Percentiles rank a stretch among this genome's conserved stretches.
Conservation (phyloP, 1,284 basidiomycete genomes). For the Fomitopsis palustris region DNA sequence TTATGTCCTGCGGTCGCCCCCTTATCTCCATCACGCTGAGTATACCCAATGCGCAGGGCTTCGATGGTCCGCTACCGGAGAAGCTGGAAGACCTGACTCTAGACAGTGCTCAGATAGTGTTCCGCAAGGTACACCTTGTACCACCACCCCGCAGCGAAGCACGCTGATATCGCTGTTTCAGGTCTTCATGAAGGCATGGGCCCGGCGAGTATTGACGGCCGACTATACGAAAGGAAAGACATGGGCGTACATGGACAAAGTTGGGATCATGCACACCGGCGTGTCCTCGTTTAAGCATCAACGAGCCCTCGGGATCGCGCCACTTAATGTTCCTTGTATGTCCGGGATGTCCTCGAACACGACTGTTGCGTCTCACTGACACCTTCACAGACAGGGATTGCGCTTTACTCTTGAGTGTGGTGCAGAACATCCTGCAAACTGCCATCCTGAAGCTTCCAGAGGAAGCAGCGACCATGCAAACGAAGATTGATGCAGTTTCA, state of each 20-base stretch:
- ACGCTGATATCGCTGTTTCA: conserved; percentile 11
- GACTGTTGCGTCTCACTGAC: background rate
- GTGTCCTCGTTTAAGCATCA: conserved; percentile 38
- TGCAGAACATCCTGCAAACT: conserved; percentile 29
- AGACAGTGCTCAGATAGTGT: conserved; percentile 44
- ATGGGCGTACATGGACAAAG: conserved; percentile 49
- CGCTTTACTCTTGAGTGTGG: conserved; percentile 31
- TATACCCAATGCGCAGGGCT: conserved; percentile 22
- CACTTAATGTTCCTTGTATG: conserved; percentile 32
- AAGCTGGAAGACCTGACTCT: conserved; percentile 37
- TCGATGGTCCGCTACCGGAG: conserved; percentile 33
- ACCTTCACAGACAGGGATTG: conserved; percentile 30
- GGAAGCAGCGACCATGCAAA: conserved; percentile 19
- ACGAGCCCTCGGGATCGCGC: conserved; percentile 30
- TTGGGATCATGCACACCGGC: conserved; percentile 49
- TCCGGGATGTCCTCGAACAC: background rate
- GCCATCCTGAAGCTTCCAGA: conserved; percentile 29
- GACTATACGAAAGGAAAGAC: conserved; percentile 40
- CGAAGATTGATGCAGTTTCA: conserved; percentile 38
- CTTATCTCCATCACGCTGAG: background rate
- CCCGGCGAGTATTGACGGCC: conserved; percentile 35
- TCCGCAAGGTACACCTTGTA: conserved; percentile 36
- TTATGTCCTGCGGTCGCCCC: conserved; percentile 5
- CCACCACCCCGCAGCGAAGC: background rate
- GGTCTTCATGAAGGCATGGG: conserved; percentile 37